Evolutionary conservation across 495 filamentous ascomycete species (phyloP).

Genomic region (Cercophora scortea): DNA sequence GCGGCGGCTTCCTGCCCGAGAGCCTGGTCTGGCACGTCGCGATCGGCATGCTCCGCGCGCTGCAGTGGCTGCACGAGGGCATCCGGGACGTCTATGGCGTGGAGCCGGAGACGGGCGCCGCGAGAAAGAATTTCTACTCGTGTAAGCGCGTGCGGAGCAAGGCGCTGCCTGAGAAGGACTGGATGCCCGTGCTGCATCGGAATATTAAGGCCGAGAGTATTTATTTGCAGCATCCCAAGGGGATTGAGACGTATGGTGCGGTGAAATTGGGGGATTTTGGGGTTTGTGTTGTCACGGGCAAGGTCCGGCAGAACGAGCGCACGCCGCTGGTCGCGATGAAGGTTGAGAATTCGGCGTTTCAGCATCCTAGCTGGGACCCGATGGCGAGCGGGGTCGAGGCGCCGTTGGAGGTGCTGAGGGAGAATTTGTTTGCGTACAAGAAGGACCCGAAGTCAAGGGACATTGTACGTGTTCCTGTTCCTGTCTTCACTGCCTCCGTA

Average conservation of each 20-base stretch:
- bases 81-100: constrained; percentile 12
- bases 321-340: constrained; percentile 4
- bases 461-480: too few species aligned
- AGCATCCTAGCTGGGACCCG: background rate
- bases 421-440: constrained; percentile 1
- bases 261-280: constrained; percentile 42
- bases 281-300: constrained; percentile 24
- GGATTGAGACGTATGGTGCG: constrained; percentile 36
- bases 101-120: background rate
- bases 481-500: too few species aligned
- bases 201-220: constrained; percentile 34
- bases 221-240: constrained; percentile 34
- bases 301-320: constrained; percentile 4
- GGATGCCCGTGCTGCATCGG: constrained; percentile 39
- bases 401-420: constrained; percentile 1
- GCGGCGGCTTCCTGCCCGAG: constrained; percentile 27
- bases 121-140: background rate
- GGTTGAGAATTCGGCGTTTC: background rate
- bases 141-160: constrained; percentile 1
- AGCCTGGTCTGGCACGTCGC: constrained; percentile 38
- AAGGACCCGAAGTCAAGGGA: too few species aligned
- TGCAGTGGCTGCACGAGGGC: constrained; percentile 38
- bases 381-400: background rate
- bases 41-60: constrained; percentile 26
- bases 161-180: constrained; percentile 22